Base-by-base conservation (phyloP, 768 basidiomycete genomes). In the Pleurotus platypus region DNA sequence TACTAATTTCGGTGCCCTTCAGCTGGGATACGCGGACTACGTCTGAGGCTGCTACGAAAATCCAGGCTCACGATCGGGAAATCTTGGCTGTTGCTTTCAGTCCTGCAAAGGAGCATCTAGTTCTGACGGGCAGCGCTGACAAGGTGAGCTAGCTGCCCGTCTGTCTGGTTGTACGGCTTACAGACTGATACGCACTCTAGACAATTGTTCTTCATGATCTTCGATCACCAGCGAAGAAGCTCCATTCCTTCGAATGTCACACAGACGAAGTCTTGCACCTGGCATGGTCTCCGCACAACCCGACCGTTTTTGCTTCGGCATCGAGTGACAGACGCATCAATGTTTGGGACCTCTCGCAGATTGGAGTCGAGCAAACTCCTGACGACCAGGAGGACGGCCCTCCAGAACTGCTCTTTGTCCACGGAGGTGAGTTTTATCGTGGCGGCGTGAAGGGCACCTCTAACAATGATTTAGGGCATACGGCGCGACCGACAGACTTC, bases 301-400 rank as follows among this genome's bases (percentile, higher is more conserved):
- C 87, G 4, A 93, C 92, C 7, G 82, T 98, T 49, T 98, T 99
- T 61, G 96, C 96, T 0, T 96, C 94, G 2, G 94, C 94, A 1
- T 94, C 92, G 2, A 89, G 92, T 59, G 97, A 99, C 69, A 83
- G 97, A 43, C 80, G 97, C 8, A 82, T 99, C 60, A 95, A 97
- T 64, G 77, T 98, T 48, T 99, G 97, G 97, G 95, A 99, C 73
- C 70, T 98, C 57, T 80, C 85, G 20, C 82, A 89, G 59, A 96
- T 98, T 60, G 97, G 97, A 0, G 82, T 89, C 40, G 97, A 99
- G 69, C 97, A 99, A 70, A 92, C 93, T 1, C 97, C 96, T 3
- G 97, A 99, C 62, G 97, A 99, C 67, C 91, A 94, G 58, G 97
- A 99, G 69, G 97, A 99, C 65, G 97, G 97, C 1, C 94, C 97